Evolutionary conservation across 2,329 filamentous ascomycete genomes (phyloP), one percentile per base, ranked within the genome.

Genomic region (Colletotrichum endophyticum): DNA sequence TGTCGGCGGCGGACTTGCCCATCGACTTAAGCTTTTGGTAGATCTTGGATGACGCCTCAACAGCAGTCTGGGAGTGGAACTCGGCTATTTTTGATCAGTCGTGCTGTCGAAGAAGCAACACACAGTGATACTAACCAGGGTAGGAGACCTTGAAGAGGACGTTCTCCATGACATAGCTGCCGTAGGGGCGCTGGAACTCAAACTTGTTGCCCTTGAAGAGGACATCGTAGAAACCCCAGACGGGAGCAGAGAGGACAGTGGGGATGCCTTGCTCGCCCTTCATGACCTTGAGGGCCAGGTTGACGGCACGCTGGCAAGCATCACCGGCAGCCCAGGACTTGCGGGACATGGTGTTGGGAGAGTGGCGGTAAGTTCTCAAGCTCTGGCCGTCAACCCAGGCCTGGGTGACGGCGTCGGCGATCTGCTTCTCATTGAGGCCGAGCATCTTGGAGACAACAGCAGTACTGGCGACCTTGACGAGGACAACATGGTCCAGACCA

Each of bases 131-230:
- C 91, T 85, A 89, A 95, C 95, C 95, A 83, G 96, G 96, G 86
- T 98, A 99, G 62, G 97, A 99, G 77, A 99, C 97, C 92, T 99
- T 99, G 94, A 99, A 99, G 79, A 99, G 93, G 77, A 99, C 96
- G 84, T 99, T 99, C 92, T 99, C 97, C 97, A 99, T 99, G 80
- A 99, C 97, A 86, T 99, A 99, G 90, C 95, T 98, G 84, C 96
- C 96, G 84, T 99, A 99, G 75, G 94, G 93, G 78, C 97, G 93
- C 90, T 99, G 96, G 91, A 98, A 99, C 86, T 96, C 90, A 85
- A 99, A 99, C 87, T 95, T 95, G 82, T 98, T 95, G 87, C 96
- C 96, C 89, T 96, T 95, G 91, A 99, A 99, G 79, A 98, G 92
- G 79, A 99, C 96, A 84, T 99, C 97, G 88, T 99, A 99, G 92